These are phyloP conservation scores for Nidula niveotomentosa DNA, from an alignment of 1,284 basidiomycete species.

Conservation along the genomic window DNA sequence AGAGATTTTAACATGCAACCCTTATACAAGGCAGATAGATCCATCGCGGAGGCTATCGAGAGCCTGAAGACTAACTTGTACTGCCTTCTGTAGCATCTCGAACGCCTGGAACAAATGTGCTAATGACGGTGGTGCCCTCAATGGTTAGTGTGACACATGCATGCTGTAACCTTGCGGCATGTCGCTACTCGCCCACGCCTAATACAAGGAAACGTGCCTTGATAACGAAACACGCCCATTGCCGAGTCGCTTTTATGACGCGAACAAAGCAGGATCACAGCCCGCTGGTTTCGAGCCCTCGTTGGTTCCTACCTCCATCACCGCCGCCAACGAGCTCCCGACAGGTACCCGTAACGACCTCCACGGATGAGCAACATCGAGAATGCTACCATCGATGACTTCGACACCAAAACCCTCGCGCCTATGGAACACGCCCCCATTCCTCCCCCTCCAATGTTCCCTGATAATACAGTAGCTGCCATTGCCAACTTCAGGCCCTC, in stretches of 20 bases:
- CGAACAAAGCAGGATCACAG: conserved; percentile 7
- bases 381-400: too few relatives aligned
- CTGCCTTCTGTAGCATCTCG: too few relatives aligned
- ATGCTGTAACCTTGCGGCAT: not conserved
- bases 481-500: conserved; percentile 28
- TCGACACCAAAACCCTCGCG: too few relatives aligned
- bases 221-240: conserved; percentile 1
- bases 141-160: not conserved
- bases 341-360: too few relatives aligned
- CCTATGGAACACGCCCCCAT: too few relatives aligned
- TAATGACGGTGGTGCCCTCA: too few relatives aligned
- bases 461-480: conserved; percentile 11
- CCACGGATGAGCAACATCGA: too few relatives aligned
- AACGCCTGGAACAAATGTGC: too few relatives aligned
- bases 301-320: not conserved
- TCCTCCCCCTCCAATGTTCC: conserved; percentile 1
- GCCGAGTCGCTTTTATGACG: conserved; percentile 6
- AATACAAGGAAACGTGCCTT: conserved; percentile 8
- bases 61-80: too few relatives aligned
- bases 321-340: not conserved
- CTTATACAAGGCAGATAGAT: too few relatives aligned
- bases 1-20: too few relatives aligned
- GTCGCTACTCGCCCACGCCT: conserved; percentile 2
- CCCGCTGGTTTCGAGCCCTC: not conserved
- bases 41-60: too few relatives aligned